phyloP scores from a whole-genome alignment of 2,329 filamentous ascomycete species.

The Neoscytalidium dimidiatum region DNA sequence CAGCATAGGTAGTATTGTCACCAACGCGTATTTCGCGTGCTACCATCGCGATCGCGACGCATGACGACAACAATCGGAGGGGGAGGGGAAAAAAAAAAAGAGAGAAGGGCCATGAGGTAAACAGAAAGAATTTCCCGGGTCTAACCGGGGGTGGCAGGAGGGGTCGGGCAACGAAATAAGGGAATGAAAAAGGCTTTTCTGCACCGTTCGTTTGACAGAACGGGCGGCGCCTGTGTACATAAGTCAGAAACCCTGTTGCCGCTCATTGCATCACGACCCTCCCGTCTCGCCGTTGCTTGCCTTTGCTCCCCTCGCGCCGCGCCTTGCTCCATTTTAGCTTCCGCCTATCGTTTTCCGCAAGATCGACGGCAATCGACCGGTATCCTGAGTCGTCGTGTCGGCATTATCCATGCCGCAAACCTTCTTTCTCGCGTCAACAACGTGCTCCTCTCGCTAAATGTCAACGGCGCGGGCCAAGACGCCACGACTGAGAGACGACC shows the following conservation, averaged over 20 bases:
- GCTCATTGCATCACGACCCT: conserved; percentile 1
- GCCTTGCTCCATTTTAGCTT: neutral
- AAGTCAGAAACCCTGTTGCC: conserved; percentile 7
- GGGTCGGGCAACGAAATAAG: too few species aligned
- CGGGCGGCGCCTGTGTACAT: too few species aligned
- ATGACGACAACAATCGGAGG: too few species aligned
- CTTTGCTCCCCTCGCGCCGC: neutral
- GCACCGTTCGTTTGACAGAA: too few species aligned
- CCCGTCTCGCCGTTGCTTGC: neutral
- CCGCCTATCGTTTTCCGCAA: conserved; percentile 14
- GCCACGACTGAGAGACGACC: too few species aligned
- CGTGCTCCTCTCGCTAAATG: neutral
- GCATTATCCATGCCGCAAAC: conserved; percentile 3
- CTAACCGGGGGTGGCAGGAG: neutral
- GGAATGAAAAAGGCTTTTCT: neutral
- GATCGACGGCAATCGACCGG: conserved; percentile 6
- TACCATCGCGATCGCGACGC: neutral
- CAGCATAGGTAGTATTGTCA: neutral
- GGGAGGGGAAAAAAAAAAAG: too few species aligned
- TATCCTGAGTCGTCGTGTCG: neutral
- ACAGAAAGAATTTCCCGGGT: neutral
- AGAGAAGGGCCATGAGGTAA: neutral
- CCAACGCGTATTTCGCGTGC: neutral
- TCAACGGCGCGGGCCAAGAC: too few species aligned
- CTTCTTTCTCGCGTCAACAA: neutral